These are phyloP conservation scores for Cutaneotrichosporon daszewskae DNA, from an alignment of 1,284 basidiomycete genomes.

Conservation along the genomic window DNA sequence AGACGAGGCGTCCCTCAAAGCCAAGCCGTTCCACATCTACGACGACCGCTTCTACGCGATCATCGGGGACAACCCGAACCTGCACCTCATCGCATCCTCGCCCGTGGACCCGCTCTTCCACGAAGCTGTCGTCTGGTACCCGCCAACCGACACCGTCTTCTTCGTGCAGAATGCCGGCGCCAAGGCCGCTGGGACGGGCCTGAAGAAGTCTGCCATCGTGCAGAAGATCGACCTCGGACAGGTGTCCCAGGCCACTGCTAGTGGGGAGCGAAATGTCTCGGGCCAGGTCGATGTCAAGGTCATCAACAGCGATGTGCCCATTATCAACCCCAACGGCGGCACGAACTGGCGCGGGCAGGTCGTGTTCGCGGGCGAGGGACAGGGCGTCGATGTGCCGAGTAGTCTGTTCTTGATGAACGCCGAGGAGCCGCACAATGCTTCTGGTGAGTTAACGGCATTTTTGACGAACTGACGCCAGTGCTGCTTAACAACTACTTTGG, in stretches of 20 bases:
- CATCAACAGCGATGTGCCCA: constrained; percentile 51
- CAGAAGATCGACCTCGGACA: constrained; percentile 47
- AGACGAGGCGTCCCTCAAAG: constrained; percentile 20
- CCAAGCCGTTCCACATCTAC: constrained; percentile 59
- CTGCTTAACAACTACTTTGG: constrained; percentile 66
- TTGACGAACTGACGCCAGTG: neutral
- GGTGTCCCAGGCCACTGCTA: constrained; percentile 8
- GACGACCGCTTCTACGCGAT: constrained; percentile 57
- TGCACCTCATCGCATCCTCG: constrained; percentile 53
- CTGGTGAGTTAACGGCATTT: constrained; percentile 44
- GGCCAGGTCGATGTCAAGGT: constrained; percentile 52
- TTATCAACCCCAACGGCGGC: constrained; percentile 70
- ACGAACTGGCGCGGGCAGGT: constrained; percentile 57
- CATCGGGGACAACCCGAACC: constrained; percentile 57
- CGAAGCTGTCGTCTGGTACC: constrained; percentile 63
- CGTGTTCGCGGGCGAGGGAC: constrained; percentile 63
- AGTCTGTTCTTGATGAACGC: constrained; percentile 64
- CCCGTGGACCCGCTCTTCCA: constrained; percentile 63
- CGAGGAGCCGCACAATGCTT: constrained; percentile 56
- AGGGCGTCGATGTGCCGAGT: constrained; percentile 56
- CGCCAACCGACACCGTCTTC: constrained; percentile 57
- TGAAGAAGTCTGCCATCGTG: constrained; percentile 51
- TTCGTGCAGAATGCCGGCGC: constrained; percentile 54
- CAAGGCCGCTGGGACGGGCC: constrained; percentile 44
- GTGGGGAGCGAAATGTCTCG: constrained; percentile 43